Percentiles rank a stretch among this genome's conserved stretches.
phyloP scores from a whole-genome alignment of 2,329 filamentous ascomycete species.

The Tolypocladium sp. region DNA sequence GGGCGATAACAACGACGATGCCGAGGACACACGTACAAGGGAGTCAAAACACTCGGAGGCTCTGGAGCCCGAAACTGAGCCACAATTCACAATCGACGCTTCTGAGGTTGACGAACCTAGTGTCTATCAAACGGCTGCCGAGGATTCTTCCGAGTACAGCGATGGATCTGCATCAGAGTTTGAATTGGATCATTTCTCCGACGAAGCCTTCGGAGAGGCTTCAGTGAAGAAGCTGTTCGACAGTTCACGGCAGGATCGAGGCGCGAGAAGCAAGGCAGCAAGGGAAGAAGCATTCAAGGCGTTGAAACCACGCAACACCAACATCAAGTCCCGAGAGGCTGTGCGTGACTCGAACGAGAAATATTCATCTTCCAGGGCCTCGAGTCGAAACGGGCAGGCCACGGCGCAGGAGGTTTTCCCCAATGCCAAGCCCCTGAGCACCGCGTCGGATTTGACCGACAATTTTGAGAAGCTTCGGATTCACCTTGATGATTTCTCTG shows the following conservation, averaged over 20 bases:
- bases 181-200: constrained; percentile 5
- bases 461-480: background rate
- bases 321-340: background rate
- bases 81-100: background rate
- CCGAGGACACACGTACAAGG: too few relatives aligned
- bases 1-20: background rate
- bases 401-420: background rate
- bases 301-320: background rate
- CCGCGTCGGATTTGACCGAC: background rate
- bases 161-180: constrained; percentile 8
- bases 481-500: background rate
- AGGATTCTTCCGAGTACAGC: constrained; percentile 9
- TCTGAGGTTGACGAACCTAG: constrained; percentile 11
- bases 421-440: background rate
- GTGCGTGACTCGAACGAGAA: background rate
- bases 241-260: background rate
- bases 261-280: background rate
- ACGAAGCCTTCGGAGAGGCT: background rate
- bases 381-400: background rate
- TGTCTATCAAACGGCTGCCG: constrained; percentile 13
- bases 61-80: background rate
- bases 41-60: too few relatives aligned
- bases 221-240: background rate
- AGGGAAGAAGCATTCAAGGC: background rate
- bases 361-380: background rate